A percentile compares a stretch with the other conserved stretches of the same genome.
These are phyloP conservation scores for Antrodiella citrinella DNA, from an alignment of 768 basidiomycete species.

Conservation along the genomic window DNA sequence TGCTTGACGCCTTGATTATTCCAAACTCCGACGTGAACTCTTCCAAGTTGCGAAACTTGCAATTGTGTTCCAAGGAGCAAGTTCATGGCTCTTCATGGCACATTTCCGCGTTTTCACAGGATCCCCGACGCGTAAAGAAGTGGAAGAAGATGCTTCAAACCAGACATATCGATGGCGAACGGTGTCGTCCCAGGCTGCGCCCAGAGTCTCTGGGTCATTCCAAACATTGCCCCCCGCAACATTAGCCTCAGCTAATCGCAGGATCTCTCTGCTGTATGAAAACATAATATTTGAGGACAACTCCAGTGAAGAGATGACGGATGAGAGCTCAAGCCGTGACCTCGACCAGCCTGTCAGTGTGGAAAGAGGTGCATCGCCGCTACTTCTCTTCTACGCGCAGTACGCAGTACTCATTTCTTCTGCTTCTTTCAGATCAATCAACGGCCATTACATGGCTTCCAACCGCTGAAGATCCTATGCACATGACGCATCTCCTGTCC, in stretches of 20 bases:
- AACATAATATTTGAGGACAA: conserved; percentile 61
- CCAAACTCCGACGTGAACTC: too few relatives aligned
- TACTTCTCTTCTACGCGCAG: background rate
- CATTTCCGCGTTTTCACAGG: conserved; percentile 48
- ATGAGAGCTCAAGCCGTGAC: conserved; percentile 1
- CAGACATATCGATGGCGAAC: conserved; percentile 34
- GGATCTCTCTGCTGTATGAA: conserved; percentile 63
- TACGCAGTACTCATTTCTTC: background rate
- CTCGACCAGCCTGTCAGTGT: background rate
- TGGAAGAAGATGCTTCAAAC: background rate
- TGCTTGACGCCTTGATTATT: background rate
- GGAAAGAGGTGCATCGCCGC: background rate
- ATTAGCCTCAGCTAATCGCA: conserved; percentile 56
- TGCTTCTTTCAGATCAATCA: conserved; percentile 30
- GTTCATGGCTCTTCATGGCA: conserved; percentile 20
- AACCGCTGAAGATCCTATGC: conserved; percentile 23
- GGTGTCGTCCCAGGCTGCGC: conserved; percentile 22
- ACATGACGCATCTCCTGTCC: conserved; percentile 1
- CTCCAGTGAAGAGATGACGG: conserved; percentile 12
- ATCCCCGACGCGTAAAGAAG: conserved; percentile 28
- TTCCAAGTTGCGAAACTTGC: too few relatives aligned
- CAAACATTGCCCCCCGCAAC: conserved; percentile 40
- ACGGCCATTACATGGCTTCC: conserved; percentile 54
- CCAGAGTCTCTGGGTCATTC: conserved; percentile 2
- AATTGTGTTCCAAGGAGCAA: too few relatives aligned